A percentile compares a stretch with the other conserved stretches of the same genome.
Conservation (phyloP, 805 yeast species). For the Lipomyces sp. region DNA sequence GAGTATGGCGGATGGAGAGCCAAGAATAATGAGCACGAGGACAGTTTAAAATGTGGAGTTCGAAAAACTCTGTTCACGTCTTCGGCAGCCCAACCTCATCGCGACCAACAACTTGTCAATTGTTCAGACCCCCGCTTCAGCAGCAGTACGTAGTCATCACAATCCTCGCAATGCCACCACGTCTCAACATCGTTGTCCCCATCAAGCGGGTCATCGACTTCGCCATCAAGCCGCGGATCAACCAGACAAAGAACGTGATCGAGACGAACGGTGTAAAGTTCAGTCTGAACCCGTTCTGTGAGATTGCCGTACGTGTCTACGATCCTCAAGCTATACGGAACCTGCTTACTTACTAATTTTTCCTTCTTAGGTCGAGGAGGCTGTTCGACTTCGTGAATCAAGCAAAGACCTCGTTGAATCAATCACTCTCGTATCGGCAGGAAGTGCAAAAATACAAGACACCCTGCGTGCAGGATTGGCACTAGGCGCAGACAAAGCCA, state of each 20-base stretch:
- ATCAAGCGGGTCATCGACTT: slow-evolving; percentile 94
- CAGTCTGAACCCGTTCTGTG: slow-evolving; percentile 95
- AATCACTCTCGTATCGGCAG: slow-evolving; percentile 90
- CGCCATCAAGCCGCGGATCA: slow-evolving; percentile 90
- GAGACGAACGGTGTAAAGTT: slow-evolving; percentile 90
- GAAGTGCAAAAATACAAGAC: slow-evolving; percentile 85
- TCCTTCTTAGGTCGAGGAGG: slow-evolving; percentile 69
- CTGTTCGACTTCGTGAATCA: slow-evolving; percentile 72
- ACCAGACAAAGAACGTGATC: slow-evolving; percentile 79
- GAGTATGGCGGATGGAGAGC: background rate
- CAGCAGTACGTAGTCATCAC: background rate
- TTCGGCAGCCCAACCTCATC: background rate
- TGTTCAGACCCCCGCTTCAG: background rate
- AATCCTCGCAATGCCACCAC: slow-evolving; percentile 15
- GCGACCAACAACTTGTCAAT: background rate
- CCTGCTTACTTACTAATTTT: background rate
- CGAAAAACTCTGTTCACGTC: background rate
- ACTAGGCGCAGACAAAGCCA: slow-evolving; percentile 88
- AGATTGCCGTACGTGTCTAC: slow-evolving; percentile 66
- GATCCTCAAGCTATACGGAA: too few species aligned
- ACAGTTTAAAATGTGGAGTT: background rate
- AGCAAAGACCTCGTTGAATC: slow-evolving; percentile 69
- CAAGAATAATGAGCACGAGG: background rate
- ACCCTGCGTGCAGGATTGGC: slow-evolving; percentile 88
- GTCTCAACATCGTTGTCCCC: slow-evolving; percentile 74